Evolutionary conservation across 371 early-diverging fungal genomes (phyloP).

Genomic region (Coemansia sp.): DNA sequence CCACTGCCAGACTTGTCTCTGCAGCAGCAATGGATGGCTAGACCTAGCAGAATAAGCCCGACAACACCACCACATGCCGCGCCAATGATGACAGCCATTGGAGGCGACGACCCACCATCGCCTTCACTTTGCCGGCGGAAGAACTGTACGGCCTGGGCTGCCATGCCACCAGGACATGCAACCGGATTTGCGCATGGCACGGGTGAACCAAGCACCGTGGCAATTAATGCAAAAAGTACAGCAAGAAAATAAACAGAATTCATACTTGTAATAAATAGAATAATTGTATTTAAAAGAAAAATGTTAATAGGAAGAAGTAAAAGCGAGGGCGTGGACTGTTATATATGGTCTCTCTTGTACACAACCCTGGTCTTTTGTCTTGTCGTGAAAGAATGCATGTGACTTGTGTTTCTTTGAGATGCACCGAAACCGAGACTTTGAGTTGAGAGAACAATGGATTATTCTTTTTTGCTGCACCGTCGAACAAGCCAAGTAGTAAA

Average conservation of each 20-base stretch:
- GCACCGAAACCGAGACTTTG: too few relatives aligned
- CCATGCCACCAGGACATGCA: neutral
- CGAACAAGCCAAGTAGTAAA: neutral
- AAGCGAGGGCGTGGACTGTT: too few relatives aligned
- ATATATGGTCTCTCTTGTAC: too few relatives aligned
- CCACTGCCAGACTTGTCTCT: neutral
- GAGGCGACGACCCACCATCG: neutral
- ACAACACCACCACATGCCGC: neutral
- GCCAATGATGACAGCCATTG: neutral
- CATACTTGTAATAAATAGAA: neutral
- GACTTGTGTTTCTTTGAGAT: too few relatives aligned
- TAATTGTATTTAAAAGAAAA: neutral
- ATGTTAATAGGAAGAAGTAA: neutral
- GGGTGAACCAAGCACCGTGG: neutral
- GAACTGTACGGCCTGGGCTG: neutral
- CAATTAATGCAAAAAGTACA: neutral
- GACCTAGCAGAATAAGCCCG: neutral
- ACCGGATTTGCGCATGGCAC: neutral
- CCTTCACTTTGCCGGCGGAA: neutral
- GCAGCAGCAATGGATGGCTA: neutral
- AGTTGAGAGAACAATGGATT: neutral
- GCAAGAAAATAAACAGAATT: neutral
- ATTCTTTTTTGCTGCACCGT: neutral
- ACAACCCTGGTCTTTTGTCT: too few relatives aligned
- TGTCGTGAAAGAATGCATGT: too few relatives aligned